Evolutionary conservation across 305 asterid species (phyloP).

Genomic region (Solanum hybrid): DNA sequence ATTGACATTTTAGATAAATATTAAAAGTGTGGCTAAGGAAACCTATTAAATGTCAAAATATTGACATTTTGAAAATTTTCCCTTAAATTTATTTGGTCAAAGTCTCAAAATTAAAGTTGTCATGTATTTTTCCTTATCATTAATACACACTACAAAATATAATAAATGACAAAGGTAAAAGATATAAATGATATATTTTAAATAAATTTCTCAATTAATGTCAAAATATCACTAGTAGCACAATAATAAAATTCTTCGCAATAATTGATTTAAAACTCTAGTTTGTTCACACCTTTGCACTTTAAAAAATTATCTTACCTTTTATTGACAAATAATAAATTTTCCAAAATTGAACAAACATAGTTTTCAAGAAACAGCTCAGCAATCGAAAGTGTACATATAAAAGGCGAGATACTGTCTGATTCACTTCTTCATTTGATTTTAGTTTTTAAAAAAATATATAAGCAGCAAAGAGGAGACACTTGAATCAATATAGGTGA

Average conservation of each 20-base stretch:
- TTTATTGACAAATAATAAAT: neutral
- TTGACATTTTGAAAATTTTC: too few species aligned
- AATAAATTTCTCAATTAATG: neutral
- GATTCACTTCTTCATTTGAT: neutral
- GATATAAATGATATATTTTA: neutral
- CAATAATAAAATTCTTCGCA: neutral
- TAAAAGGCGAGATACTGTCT: neutral
- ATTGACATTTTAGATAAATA: too few species aligned
- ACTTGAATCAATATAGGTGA: neutral
- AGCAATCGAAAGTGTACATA: neutral
- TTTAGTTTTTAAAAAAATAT: too few species aligned
- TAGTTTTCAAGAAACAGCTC: neutral
- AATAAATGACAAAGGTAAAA: neutral
- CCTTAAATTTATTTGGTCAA: neutral
- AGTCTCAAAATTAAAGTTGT: neutral
- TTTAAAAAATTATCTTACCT: neutral
- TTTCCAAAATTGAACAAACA: neutral
- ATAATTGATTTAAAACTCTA: neutral
- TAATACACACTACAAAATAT: neutral
- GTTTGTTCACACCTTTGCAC: neutral
- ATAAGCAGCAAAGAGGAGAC: neutral
- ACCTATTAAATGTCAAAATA: too few species aligned
- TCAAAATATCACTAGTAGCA: neutral
- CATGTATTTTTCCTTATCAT: neutral
- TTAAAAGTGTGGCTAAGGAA: too few species aligned